These are phyloP conservation scores for Retiboletus fuscus DNA, from an alignment of 1,284 basidiomycete genomes.

Conservation along the genomic window DNA sequence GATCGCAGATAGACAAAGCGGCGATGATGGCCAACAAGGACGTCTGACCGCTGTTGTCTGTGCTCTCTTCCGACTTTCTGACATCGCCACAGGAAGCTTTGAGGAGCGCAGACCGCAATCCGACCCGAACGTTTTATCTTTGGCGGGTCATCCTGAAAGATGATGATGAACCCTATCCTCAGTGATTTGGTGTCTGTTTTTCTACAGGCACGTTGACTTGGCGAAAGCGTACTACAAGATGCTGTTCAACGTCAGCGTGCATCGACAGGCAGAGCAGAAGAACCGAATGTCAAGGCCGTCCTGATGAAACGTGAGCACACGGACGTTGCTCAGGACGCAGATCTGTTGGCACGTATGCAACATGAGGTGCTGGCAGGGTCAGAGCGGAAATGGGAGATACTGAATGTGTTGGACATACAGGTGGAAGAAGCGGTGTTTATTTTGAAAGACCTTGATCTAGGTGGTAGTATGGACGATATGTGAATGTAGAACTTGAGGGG, in stretches of 20 bases:
- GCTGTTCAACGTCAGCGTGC: conserved; percentile 82
- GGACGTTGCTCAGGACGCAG: conserved; percentile 82
- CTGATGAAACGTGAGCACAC: conserved; percentile 83
- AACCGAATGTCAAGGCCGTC: conserved; percentile 72
- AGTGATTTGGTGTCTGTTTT: not conserved
- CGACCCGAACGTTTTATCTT: conserved; percentile 87
- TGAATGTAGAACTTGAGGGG: conserved; percentile 24
- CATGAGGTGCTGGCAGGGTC: conserved; percentile 74
- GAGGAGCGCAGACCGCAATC: conserved; percentile 87
- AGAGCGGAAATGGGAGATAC: conserved; percentile 75
- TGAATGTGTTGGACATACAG: conserved; percentile 81
- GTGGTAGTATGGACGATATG: conserved; percentile 40
- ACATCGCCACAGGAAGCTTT: conserved; percentile 93
- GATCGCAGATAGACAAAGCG: conserved; percentile 86
- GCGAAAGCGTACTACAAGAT: conserved; percentile 91
- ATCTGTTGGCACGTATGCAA: conserved; percentile 76
- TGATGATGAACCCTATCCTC: not conserved
- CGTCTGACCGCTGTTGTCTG: conserved; percentile 83
- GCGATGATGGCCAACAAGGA: conserved; percentile 93
- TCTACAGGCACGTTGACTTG: conserved; percentile 82
- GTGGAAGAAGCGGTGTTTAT: conserved; percentile 89
- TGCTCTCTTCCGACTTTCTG: conserved; percentile 82
- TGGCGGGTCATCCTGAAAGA: conserved; percentile 66
- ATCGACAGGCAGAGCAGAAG: conserved; percentile 78
- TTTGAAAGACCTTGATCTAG: conserved; percentile 72